phyloP scores from a whole-genome alignment of 768 basidiomycete species.

The Boletellus ananiceps region DNA sequence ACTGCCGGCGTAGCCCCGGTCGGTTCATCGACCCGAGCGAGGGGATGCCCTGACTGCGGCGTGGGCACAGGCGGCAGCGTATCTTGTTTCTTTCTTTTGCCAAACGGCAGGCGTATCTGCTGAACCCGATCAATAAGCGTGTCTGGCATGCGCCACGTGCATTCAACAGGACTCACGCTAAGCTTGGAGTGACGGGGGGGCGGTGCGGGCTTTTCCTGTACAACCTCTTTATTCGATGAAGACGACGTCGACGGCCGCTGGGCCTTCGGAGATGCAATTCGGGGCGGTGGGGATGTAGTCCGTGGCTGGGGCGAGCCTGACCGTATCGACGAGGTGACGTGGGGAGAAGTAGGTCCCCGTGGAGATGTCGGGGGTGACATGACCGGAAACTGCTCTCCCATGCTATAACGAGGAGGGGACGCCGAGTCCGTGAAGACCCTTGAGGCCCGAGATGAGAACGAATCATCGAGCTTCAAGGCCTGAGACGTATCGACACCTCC shows the following conservation, averaged over 20 bases:
- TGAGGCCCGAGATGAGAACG: conserved; percentile 35
- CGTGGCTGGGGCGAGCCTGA: conserved; percentile 42
- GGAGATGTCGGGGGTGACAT: conserved; percentile 41
- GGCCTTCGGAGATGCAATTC: conserved; percentile 50
- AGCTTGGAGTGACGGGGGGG: conserved; percentile 63
- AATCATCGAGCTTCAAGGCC: conserved; percentile 37
- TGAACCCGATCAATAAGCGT: conserved; percentile 9
- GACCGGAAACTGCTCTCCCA: conserved; percentile 33
- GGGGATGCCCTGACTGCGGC: conserved; percentile 30
- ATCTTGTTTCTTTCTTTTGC: conserved; percentile 67
- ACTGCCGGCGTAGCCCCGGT: conserved; percentile 44
- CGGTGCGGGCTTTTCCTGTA: conserved; percentile 53
- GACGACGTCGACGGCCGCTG: conserved; percentile 55
- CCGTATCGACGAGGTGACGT: conserved; percentile 25
- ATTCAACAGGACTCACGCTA: conserved; percentile 51
- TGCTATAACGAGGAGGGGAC: conserved; percentile 13
- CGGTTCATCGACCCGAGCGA: conserved; percentile 45
- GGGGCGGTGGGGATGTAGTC: conserved; percentile 45
- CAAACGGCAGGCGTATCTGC: conserved; percentile 73
- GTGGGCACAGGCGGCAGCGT: conserved; percentile 41
- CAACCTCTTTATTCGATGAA: conserved; percentile 47
- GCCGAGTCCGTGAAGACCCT: conserved; percentile 25
- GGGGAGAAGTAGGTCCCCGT: conserved; percentile 29
- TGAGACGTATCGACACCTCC: conserved; percentile 39
- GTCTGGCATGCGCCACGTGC: background rate